Base-by-base conservation (phyloP, 2,329 filamentous ascomycete species). In the Monosporascus sp. region DNA sequence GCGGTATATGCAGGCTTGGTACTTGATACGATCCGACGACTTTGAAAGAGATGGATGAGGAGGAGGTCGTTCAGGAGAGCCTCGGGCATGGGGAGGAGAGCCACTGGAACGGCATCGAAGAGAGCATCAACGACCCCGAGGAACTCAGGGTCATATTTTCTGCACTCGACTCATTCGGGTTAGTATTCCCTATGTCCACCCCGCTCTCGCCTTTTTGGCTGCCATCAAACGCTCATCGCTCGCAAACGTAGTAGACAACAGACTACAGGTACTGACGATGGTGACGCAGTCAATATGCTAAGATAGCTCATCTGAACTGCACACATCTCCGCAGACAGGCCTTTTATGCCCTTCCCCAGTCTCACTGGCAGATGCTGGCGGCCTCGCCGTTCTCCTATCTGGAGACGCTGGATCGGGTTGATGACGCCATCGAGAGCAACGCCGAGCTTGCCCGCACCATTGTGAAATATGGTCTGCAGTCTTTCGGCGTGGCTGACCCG, bases 151-250 rank as follows among this genome's bases (percentile, higher is more conserved):
- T 95, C 48, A 80, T 97, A 9, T 89, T 89, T 68, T 85, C 84
- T 49, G 87, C 91, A 2, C 72, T 97, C 50, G 90, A 96, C 73
- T 97, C 93, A 11, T 97, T 94, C 70, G 80, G 86, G 91, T 96
- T 77, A 72, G 87, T 79, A 38, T 38, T 50, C 18, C 47, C 38
- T 39, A 14, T 41, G 37, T 46, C 46, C 7, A 15, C n/a, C 53
- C 44, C 38, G 43, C 41, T 49, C 49, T 53, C 20, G 35, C 43
- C 6, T 39, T 48, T 46, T 48, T 18, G n/a, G 49, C 25, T 27
- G 50, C 47, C 56, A 47, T 57, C 43, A 14, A 46, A 25, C 22
- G 14, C 22, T 25, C 43, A 14, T 14, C 39, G 48, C 38, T 43
- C 38, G 27, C 47, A 46, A 47, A 43, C n/a, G 31, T 24, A 22